Conservation (phyloP, 2,329 filamentous ascomycete species). For the Hymenoscyphus occultus region DNA sequence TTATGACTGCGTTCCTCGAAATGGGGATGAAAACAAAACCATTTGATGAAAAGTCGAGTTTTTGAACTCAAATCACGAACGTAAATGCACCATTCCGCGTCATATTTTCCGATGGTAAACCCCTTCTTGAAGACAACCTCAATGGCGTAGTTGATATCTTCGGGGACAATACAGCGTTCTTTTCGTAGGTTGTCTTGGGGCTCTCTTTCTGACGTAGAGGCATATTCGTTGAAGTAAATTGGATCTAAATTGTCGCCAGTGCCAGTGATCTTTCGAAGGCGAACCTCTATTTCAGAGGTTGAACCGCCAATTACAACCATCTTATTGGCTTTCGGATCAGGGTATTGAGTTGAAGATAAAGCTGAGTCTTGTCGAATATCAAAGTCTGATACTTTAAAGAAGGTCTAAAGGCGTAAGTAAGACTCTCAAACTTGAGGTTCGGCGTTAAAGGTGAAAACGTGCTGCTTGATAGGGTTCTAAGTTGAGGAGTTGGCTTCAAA, state of each 20-base stretch:
- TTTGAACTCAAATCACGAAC: neutral
- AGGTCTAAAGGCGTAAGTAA: too few relatives aligned
- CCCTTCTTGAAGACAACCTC: conserved; percentile 18
- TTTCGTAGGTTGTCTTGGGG: neutral
- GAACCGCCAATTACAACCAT: conserved; percentile 10
- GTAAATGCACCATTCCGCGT: too few relatives aligned
- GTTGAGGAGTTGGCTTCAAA: too few relatives aligned
- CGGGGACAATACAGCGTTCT: conserved; percentile 14
- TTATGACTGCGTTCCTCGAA: neutral
- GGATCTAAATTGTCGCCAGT: neutral
- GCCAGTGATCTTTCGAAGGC: conserved; percentile 11
- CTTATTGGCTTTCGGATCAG: neutral
- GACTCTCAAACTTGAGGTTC: too few relatives aligned
- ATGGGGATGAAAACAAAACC: neutral
- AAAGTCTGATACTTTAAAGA: too few relatives aligned
- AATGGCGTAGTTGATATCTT: conserved; percentile 13
- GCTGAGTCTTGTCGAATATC: neutral
- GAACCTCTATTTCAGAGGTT: conserved; percentile 13
- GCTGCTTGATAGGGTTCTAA: too few relatives aligned
- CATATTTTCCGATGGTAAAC: neutral
- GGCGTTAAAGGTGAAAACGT: too few relatives aligned
- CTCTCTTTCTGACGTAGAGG: neutral
- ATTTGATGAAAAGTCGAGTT: neutral
- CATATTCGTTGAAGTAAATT: conserved; percentile 17
- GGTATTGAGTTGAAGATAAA: neutral